These are phyloP conservation scores for Saposhnikovia divaricata DNA, from an alignment of 129 eudicot species.

Conservation along the genomic window DNA sequence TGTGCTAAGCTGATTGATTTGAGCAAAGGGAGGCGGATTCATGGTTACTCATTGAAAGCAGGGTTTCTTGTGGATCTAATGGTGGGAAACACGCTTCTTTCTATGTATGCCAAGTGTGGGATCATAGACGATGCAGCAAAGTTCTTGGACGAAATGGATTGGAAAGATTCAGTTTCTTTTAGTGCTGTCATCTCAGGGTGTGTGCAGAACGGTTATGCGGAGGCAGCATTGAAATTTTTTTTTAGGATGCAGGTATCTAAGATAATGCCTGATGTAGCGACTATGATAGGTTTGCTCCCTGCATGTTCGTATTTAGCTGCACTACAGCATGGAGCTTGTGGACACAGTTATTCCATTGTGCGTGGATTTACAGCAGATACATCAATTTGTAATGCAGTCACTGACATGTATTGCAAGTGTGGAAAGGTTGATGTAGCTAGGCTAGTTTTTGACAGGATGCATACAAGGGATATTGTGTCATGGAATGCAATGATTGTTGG, in stretches of 20 bases:
- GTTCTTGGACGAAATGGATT: slow-evolving; percentile 53
- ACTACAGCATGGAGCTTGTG: slow-evolving; percentile 57
- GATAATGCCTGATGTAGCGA: slow-evolving; percentile 55
- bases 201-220: slow-evolving; percentile 71
- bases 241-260: slow-evolving; percentile 41
- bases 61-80: slow-evolving; percentile 44
- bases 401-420: slow-evolving; percentile 88
- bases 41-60: slow-evolving; percentile 43
- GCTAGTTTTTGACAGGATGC: slow-evolving; percentile 53
- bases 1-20: slow-evolving; percentile 60
- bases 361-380: slow-evolving; percentile 52
- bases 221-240: slow-evolving; percentile 47
- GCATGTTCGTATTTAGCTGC: slow-evolving; percentile 88
- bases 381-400: slow-evolving; percentile 70
- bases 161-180: slow-evolving; percentile 57
- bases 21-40: slow-evolving; percentile 46
- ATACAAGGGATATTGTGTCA: slow-evolving; percentile 50
- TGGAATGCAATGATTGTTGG: slow-evolving; percentile 86
- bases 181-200: slow-evolving; percentile 74
- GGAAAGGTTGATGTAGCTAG: slow-evolving; percentile 60
- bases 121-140: slow-evolving; percentile 39
- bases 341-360: slow-evolving; percentile 53
- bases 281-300: slow-evolving; percentile 76
- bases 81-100: slow-evolving; percentile 62
- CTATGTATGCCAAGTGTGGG: slow-evolving; percentile 79